Conservation (phyloP, 2,329 filamentous ascomycete species). For the Colletotrichum lindemuthianum region DNA sequence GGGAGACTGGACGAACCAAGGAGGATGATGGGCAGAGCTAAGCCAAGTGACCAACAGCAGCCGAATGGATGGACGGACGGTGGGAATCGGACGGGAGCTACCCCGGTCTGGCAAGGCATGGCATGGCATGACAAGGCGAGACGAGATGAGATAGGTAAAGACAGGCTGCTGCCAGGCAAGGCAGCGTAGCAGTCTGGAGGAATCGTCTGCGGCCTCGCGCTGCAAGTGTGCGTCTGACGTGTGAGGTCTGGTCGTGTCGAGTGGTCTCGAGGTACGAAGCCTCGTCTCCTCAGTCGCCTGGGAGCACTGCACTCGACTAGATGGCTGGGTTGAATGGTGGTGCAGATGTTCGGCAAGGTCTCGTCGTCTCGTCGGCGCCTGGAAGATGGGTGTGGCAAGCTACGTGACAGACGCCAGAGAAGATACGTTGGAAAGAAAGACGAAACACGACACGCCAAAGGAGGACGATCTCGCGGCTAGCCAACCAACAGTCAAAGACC, state of each 20-base stretch:
- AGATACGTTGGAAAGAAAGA: background rate
- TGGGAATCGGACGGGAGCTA: constrained; percentile 16
- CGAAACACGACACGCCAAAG: background rate
- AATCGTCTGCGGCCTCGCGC: background rate
- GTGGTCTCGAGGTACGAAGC: too few species aligned
- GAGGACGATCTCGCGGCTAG: too few species aligned
- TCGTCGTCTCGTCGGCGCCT: background rate
- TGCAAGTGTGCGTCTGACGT: constrained; percentile 3
- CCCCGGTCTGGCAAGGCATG: constrained; percentile 1
- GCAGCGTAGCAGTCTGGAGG: constrained; percentile 28
- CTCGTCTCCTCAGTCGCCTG: too few species aligned
- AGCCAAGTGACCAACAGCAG: too few species aligned
- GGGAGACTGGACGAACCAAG: background rate
- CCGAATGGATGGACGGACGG: constrained; percentile 8
- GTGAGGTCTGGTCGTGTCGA: background rate
- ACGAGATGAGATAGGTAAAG: too few species aligned
- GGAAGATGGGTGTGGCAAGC: constrained; percentile 17
- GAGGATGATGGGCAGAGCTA: constrained; percentile 6
- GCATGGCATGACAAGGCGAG: too few species aligned
- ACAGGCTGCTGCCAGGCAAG: too few species aligned
- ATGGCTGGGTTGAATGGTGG: too few species aligned
- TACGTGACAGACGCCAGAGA: constrained; percentile 23
- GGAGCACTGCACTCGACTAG: too few species aligned
- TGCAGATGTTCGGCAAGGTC: too few species aligned
- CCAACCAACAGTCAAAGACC: too few species aligned